These are phyloP conservation scores for Plasmodium coatneyi DNA, from an alignment of 169 alveolate genomes.

Conservation along the genomic window DNA sequence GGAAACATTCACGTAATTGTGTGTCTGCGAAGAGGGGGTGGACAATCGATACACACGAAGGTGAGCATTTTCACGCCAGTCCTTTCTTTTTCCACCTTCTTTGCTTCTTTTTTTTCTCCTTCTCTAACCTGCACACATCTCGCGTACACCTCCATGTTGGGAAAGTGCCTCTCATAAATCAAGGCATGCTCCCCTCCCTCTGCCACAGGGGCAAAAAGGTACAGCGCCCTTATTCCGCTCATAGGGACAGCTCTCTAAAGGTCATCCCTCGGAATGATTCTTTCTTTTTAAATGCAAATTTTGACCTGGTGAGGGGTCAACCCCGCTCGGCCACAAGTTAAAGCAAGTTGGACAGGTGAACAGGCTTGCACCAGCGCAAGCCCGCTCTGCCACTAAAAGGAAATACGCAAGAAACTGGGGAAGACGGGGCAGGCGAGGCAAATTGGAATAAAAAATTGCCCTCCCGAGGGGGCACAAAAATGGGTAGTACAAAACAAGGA, in stretches of 20 bases:
- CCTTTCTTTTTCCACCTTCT: not conserved
- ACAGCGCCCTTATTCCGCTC: constrained; percentile 31
- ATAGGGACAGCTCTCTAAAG: not conserved
- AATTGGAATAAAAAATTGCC: not conserved
- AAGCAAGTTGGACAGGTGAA: not conserved
- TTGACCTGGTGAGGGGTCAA: not conserved
- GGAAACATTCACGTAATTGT: constrained; percentile 1
- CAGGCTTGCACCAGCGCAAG: too few species aligned
- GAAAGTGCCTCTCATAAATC: constrained; percentile 21
- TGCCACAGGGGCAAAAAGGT: not conserved
- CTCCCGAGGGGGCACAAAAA: not conserved
- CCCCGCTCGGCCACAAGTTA: not conserved
- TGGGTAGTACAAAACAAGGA: not conserved
- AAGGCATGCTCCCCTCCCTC: not conserved
- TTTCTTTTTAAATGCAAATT: not conserved
- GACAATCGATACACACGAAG: not conserved
- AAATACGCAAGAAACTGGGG: not conserved
- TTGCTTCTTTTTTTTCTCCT: not conserved
- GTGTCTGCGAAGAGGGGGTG: not conserved
- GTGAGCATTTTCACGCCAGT: not conserved
- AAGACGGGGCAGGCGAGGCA: not conserved
- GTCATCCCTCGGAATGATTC: not conserved
- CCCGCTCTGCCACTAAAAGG: not conserved
- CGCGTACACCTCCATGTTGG: constrained; percentile 31
- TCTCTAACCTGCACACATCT: constrained; percentile 9